Percentiles rank a stretch among this genome's conserved stretches.
Evolutionary conservation across 495 filamentous ascomycete species (phyloP).

Genomic region (Amniculicola lignicola): DNA sequence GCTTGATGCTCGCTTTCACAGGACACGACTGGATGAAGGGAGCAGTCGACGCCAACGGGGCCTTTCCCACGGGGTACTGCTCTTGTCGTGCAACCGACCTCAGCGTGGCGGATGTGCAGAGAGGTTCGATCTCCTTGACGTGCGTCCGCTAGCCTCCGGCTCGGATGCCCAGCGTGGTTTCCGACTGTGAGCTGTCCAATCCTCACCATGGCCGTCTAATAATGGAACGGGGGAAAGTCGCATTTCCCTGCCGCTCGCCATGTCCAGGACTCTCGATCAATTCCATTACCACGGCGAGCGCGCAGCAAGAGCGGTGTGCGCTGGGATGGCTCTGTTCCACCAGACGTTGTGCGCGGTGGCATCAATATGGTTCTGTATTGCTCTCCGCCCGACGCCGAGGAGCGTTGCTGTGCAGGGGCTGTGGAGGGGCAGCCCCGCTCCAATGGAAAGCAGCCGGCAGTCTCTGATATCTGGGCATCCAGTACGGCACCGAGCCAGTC

Average conservation of each 20-base stretch:
- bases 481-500: no score
- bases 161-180: background rate
- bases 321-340: slow-evolving; percentile 14
- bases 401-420: no score
- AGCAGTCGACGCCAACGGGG: no score
- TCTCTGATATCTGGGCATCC: background rate
- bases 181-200: background rate
- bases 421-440: slow-evolving; percentile 2
- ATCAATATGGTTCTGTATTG: slow-evolving; percentile 18
- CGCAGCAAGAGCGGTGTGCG: slow-evolving; percentile 16
- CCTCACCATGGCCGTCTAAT: background rate
- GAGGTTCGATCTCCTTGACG: background rate
- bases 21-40: no score
- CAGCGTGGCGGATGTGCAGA: background rate
- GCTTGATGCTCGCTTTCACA: background rate
- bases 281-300: slow-evolving; percentile 20
- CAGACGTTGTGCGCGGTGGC: slow-evolving; percentile 22
- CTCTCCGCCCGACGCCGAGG: background rate
- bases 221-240: slow-evolving; percentile 1
- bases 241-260: background rate
- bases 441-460: background rate
- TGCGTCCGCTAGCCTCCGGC: no score
- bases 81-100: no score
- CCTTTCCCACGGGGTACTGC: no score
- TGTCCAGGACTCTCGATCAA: background rate